phyloP scores from a whole-genome alignment of 352 stramenopile species.

The Phytophthora vignae region DNA sequence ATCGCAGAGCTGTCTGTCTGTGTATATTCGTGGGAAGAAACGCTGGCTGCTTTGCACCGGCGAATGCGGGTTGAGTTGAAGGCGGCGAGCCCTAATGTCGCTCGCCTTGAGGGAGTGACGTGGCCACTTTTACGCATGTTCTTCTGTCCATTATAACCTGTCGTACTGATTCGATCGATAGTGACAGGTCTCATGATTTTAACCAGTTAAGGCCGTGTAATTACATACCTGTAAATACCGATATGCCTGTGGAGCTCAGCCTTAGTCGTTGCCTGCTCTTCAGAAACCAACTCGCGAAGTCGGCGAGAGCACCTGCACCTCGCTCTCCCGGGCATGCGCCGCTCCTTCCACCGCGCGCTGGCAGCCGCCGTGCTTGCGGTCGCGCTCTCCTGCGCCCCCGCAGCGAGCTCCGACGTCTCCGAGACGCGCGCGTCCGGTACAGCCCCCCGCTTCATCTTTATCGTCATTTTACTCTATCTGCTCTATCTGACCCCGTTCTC shows the following conservation, averaged over 20 bases:
- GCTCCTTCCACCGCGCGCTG: slow-evolving; percentile 22
- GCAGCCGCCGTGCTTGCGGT: slow-evolving; percentile 15
- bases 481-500: slow-evolving; percentile 8
- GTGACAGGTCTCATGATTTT: background rate
- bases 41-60: background rate
- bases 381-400: slow-evolving; percentile 10
- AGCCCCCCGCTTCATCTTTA: background rate
- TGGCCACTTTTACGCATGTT: slow-evolving; percentile 3
- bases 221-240: background rate
- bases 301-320: background rate
- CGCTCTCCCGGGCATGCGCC: slow-evolving; percentile 22
- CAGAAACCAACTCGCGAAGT: slow-evolving; percentile 34
- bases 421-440: slow-evolving; percentile 37
- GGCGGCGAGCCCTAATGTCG: background rate
- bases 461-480: background rate
- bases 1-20: background rate
- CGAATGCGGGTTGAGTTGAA: background rate
- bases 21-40: background rate
- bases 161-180: background rate
- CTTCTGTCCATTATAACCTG: background rate
- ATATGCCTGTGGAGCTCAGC: slow-evolving; percentile 10
- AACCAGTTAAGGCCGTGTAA: background rate
- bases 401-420: slow-evolving; percentile 28
- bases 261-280: background rate
- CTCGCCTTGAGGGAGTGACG: slow-evolving; percentile 13